These are phyloP conservation scores for Boechera stricta DNA, from an alignment of 345 rosid species.

Conservation along the genomic window DNA sequence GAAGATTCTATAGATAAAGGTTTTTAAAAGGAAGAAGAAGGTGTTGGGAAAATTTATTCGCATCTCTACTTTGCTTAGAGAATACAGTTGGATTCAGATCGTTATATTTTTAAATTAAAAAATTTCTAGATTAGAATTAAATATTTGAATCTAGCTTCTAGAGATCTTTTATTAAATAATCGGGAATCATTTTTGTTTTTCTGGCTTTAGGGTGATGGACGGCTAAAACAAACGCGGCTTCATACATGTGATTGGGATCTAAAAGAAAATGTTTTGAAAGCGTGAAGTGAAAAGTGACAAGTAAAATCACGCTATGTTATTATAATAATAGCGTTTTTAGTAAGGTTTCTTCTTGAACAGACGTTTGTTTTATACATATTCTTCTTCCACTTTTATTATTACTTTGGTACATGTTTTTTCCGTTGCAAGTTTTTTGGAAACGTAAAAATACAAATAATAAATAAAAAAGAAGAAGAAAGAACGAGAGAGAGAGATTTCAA, in stretches of 20 bases:
- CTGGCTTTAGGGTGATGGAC: constrained; percentile 33
- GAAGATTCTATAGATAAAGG: constrained; percentile 31
- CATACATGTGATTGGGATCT: constrained; percentile 43
- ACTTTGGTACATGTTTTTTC: constrained; percentile 30
- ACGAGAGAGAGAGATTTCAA: background rate
- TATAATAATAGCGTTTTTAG: constrained; percentile 2
- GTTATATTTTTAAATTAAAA: background rate
- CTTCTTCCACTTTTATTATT: constrained; percentile 4
- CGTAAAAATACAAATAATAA: background rate
- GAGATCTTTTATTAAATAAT: constrained; percentile 11
- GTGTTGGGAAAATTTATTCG: constrained; percentile 30
- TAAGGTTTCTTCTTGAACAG: constrained; percentile 23
- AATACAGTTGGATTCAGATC: constrained; percentile 39
- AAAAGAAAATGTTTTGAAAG: constrained; percentile 27
- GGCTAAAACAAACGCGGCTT: constrained; percentile 42
- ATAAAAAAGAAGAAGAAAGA: background rate
- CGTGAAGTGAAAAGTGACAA: constrained; percentile 40
- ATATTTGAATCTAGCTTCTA: constrained; percentile 9
- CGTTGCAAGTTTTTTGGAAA: constrained; percentile 28
- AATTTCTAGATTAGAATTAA: constrained; percentile 5
- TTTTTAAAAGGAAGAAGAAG: constrained; percentile 12
- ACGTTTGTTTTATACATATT: constrained; percentile 26
- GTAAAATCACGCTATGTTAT: constrained; percentile 38
- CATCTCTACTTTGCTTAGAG: constrained; percentile 41
- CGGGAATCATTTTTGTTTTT: constrained; percentile 10